phyloP scores from a whole-genome alignment of 805 yeast species.

The Starmerella stellata region DNA sequence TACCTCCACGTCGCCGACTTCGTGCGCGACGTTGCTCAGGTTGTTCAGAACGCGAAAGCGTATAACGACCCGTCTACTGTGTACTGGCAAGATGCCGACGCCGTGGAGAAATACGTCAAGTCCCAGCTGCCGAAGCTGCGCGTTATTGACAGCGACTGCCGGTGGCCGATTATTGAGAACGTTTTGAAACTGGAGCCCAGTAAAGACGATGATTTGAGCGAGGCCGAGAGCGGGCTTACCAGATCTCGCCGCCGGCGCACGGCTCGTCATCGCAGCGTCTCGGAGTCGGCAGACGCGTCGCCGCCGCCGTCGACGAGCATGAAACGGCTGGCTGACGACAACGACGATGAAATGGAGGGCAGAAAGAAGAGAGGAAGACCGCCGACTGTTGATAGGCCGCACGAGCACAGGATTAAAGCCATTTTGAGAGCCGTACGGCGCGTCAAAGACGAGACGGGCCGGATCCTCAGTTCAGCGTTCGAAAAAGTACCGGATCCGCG shows the following conservation, averaged over 20 bases:
- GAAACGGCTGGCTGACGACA: conserved; percentile 14
- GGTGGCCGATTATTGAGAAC: conserved; percentile 52
- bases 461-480: conserved; percentile 40
- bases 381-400: conserved; percentile 77
- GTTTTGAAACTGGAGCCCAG: conserved; percentile 32
- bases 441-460: conserved; percentile 36
- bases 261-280: conserved; percentile 10
- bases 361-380: conserved; percentile 72
- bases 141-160: conserved; percentile 24
- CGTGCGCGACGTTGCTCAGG: conserved; percentile 60
- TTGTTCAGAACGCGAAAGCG: conserved; percentile 76
- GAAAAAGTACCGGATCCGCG: conserved; percentile 66
- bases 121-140: conserved; percentile 33
- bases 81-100: conserved; percentile 50
- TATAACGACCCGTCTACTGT: conserved; percentile 56
- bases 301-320: conserved; percentile 6
- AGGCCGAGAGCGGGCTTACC: conserved; percentile 15
- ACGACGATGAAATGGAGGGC: conserved; percentile 23
- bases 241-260: conserved; percentile 18
- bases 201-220: conserved; percentile 16
- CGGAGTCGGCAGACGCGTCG: conserved; percentile 3
- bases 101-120: conserved; percentile 35
- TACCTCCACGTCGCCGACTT: conserved; percentile 52
- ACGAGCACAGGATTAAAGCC: conserved; percentile 79
- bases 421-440: conserved; percentile 67